These are phyloP conservation scores for Quercus alba DNA, from an alignment of 306 rosid species.

Conservation along the genomic window DNA sequence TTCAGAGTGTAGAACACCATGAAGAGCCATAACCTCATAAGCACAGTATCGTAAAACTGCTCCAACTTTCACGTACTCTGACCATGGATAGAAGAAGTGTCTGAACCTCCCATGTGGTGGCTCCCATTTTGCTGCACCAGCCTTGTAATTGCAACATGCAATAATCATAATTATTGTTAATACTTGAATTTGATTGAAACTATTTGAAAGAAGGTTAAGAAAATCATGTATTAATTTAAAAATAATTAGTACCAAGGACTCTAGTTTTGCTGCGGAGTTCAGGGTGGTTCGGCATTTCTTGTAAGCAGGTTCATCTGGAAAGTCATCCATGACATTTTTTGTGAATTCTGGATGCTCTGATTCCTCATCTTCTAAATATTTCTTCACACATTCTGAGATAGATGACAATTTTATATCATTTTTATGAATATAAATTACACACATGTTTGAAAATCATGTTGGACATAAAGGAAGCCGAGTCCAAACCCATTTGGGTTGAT, in stretches of 20 bases:
- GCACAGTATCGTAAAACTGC: slow-evolving; percentile 66
- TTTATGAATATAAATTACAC: background rate
- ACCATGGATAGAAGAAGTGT: slow-evolving; percentile 70
- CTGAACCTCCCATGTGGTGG: slow-evolving; percentile 79
- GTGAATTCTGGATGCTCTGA: slow-evolving; percentile 36
- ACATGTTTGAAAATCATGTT: no score
- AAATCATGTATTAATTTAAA: background rate
- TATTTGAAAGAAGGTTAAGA: background rate
- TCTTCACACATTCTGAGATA: slow-evolving; percentile 56
- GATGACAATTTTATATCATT: background rate
- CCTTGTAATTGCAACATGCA: slow-evolving; percentile 33
- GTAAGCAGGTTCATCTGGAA: slow-evolving; percentile 62
- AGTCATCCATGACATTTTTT: slow-evolving; percentile 51
- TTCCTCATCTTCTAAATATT: slow-evolving; percentile 55
- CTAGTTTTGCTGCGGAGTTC: slow-evolving; percentile 62
- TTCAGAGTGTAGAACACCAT: slow-evolving; percentile 68
- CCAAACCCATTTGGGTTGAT: no score
- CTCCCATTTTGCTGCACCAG: slow-evolving; percentile 81
- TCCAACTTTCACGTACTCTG: slow-evolving; percentile 64
- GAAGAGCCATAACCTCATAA: slow-evolving; percentile 75
- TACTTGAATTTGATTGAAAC: background rate
- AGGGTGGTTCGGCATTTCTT: slow-evolving; percentile 53
- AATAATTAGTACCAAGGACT: slow-evolving; percentile 41
- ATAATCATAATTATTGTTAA: background rate
- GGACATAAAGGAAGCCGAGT: no score